phyloP scores from a whole-genome alignment of 768 basidiomycete genomes.

The Porpolomopsis calyptriformis region DNA sequence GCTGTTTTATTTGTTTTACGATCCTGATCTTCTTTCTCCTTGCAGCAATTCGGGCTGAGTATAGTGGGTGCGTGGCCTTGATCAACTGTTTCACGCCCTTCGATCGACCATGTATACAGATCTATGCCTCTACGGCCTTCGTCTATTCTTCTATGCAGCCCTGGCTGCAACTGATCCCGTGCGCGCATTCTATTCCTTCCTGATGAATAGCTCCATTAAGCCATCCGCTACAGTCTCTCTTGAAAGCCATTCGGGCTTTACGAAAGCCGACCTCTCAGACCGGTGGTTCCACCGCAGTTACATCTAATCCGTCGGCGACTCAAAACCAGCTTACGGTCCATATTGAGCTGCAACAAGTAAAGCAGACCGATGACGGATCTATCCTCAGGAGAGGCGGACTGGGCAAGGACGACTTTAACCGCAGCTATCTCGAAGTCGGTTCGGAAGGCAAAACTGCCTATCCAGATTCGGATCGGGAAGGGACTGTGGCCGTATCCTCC shows the following conservation, averaged over 20 bases:
- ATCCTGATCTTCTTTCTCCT: neutral
- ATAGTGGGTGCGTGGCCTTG: constrained; percentile 9
- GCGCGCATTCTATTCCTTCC: neutral
- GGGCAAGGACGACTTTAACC: neutral
- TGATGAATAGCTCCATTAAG: too few species aligned
- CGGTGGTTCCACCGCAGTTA: neutral
- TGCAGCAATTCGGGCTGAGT: constrained; percentile 12
- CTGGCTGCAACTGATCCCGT: constrained; percentile 14
- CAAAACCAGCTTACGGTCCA: constrained; percentile 2
- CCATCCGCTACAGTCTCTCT: constrained; percentile 4
- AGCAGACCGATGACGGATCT: neutral
- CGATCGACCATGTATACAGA: constrained; percentile 5
- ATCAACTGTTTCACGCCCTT: too few species aligned
- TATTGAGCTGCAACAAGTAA: constrained; percentile 3
- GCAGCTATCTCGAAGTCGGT: neutral
- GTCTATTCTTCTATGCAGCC: constrained; percentile 12
- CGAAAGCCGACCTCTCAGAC: neutral
- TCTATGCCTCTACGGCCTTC: constrained; percentile 12
- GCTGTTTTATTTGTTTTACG: neutral
- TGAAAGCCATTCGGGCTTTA: constrained; percentile 7
- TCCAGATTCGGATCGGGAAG: neutral
- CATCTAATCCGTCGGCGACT: neutral
- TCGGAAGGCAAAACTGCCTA: neutral
- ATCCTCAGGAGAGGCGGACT: neutral
- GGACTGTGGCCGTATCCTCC: neutral